Evolutionary conservation across 768 basidiomycete genomes (phyloP).

Genomic region (Boletus reticulatus): DNA sequence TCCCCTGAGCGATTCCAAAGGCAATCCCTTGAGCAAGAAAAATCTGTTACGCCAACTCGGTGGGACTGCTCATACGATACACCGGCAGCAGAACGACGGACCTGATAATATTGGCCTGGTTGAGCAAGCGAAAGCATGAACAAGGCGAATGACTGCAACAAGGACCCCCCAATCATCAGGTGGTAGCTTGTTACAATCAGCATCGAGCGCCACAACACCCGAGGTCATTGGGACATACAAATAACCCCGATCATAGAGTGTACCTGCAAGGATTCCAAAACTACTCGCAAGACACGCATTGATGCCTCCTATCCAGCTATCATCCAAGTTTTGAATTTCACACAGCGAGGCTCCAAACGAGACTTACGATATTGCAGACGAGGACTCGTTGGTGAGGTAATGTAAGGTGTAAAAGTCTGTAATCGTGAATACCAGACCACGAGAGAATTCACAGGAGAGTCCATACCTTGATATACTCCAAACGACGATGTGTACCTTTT

Average conservation of each 20-base stretch:
- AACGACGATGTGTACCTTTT: conserved; percentile 35
- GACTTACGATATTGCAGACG: conserved; percentile 39
- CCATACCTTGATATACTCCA: conserved; percentile 42
- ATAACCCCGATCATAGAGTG: conserved; percentile 51
- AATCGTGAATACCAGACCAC: neutral
- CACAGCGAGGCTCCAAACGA: neutral
- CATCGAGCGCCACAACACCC: neutral
- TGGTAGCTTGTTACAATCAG: conserved; percentile 34
- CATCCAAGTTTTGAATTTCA: neutral
- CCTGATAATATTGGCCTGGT: conserved; percentile 43
- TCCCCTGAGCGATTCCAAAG: conserved; percentile 44
- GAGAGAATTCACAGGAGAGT: neutral
- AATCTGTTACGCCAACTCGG: conserved; percentile 30
- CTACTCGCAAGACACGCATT: conserved; percentile 40
- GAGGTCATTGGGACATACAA: conserved; percentile 31
- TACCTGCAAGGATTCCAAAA: conserved; percentile 41
- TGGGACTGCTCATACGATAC: neutral
- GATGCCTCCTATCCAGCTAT: conserved; percentile 46
- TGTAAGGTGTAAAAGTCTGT: conserved; percentile 39
- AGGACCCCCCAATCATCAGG: conserved; percentile 43
- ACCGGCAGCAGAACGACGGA: conserved; percentile 15
- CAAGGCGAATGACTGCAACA: conserved; percentile 40
- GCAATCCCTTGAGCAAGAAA: conserved; percentile 50
- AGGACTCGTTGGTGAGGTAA: conserved; percentile 33
- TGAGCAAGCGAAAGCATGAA: conserved; percentile 47